phyloP scores from a whole-genome alignment of 768 basidiomycete genomes.

The Chiua virens region DNA sequence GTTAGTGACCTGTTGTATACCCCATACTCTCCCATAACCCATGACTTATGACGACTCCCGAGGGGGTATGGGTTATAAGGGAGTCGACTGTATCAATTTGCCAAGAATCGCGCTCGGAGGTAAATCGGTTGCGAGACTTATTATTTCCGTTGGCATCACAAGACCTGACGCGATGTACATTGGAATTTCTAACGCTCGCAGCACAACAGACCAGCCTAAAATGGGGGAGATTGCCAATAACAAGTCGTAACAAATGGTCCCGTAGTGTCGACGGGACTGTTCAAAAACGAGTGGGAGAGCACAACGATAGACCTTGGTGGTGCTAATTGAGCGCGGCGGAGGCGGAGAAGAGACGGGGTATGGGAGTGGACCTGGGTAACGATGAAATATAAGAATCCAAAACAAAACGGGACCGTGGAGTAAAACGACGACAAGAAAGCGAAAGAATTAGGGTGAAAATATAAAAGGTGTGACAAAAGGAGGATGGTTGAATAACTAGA shows the following conservation, averaged over 20 bases:
- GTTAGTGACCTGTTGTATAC: no score
- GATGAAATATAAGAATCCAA: conserved; percentile 14
- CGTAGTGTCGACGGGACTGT: conserved; percentile 12
- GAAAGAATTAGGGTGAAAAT: conserved; percentile 27
- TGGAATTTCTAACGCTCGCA: conserved; percentile 12
- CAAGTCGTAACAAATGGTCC: conserved; percentile 20
- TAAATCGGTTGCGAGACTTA: neutral
- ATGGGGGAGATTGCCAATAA: conserved; percentile 16
- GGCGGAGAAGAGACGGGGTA: conserved; percentile 19
- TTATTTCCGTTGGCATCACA: conserved; percentile 2
- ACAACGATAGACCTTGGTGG: conserved; percentile 24
- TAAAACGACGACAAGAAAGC: conserved; percentile 22
- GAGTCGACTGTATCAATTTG: no score
- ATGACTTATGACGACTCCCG: no score
- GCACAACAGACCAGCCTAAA: conserved; percentile 14
- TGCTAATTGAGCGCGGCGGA: conserved; percentile 20
- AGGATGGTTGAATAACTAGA: conserved; percentile 27
- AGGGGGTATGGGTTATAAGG: no score
- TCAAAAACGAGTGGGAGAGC: conserved; percentile 26
- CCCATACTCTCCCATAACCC: no score
- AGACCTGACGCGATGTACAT: conserved; percentile 15
- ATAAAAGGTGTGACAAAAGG: conserved; percentile 19
- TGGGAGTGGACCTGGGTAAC: conserved; percentile 24
- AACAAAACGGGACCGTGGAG: conserved; percentile 12
- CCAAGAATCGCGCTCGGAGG: no score